Evolutionary conservation across 1,284 basidiomycete species (phyloP).

Genomic region (Rhodotorula sp.): DNA sequence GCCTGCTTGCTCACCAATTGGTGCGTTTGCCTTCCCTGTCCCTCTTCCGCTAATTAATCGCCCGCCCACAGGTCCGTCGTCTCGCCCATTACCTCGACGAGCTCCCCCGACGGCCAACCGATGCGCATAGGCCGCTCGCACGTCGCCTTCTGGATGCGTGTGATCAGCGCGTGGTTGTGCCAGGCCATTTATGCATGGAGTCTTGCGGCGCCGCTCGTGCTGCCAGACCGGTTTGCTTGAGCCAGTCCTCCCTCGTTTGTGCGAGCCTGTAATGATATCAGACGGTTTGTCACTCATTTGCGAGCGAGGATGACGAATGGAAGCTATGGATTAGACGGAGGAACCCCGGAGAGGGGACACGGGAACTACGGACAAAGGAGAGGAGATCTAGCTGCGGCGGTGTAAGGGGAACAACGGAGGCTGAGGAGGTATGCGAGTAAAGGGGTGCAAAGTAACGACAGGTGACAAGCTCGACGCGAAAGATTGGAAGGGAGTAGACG

Average conservation of each 20-base stretch:
- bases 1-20: conserved; percentile 98
- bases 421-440: too few relatives aligned
- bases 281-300: too few relatives aligned
- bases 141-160: conserved; percentile 98
- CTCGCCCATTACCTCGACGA: conserved; percentile 54
- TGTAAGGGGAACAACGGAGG: too few relatives aligned
- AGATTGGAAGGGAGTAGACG: not conserved
- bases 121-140: conserved; percentile 94
- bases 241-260: not conserved
- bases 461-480: too few relatives aligned
- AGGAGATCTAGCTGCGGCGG: too few relatives aligned
- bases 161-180: conserved; percentile 93
- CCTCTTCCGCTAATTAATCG: not conserved
- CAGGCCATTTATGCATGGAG: conserved; percentile 88
- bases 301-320: too few relatives aligned
- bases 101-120: conserved; percentile 53
- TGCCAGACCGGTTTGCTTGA: conserved; percentile 63
- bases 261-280: not conserved
- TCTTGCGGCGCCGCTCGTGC: conserved; percentile 73
- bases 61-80: conserved; percentile 66
- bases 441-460: too few relatives aligned
- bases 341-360: too few relatives aligned
- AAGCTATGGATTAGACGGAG: too few relatives aligned
- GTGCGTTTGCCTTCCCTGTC: conserved; percentile 47
- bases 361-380: too few relatives aligned